Conservation (phyloP, 176 grass and related monocot genomes). For the Paspalum notatum region DNA sequence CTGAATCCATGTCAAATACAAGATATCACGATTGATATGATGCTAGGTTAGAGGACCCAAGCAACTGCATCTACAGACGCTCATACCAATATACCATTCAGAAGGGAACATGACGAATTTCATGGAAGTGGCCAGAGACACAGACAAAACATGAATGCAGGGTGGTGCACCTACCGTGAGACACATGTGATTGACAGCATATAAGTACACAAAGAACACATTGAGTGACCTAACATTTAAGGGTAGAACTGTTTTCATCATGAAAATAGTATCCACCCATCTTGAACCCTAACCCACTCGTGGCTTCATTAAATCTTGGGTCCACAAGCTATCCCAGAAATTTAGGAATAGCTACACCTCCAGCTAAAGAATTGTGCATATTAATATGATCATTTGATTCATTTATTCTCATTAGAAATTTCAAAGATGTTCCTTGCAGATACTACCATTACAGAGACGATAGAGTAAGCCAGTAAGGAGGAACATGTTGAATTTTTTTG, state of each 20-base stretch:
- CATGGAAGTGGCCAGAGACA: background rate
- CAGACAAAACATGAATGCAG: slow-evolving; percentile 17
- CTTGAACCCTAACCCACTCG: background rate
- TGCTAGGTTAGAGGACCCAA: background rate
- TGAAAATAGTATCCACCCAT: slow-evolving; percentile 10
- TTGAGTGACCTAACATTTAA: background rate
- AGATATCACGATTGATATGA: background rate
- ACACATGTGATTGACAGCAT: background rate
- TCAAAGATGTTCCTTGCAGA: slow-evolving; percentile 10
- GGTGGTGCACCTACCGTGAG: slow-evolving; percentile 4
- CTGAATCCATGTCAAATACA: background rate
- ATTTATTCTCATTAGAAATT: background rate
- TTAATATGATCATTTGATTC: slow-evolving; percentile 3
- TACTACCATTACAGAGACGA: background rate
- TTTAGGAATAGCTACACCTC: slow-evolving; percentile 18
- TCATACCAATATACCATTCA: slow-evolving; percentile 2
- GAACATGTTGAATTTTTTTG: background rate
- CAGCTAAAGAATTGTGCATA: slow-evolving; percentile 22
- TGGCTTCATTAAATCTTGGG: background rate
- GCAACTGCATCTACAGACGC: background rate
- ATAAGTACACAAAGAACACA: background rate
- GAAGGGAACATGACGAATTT: slow-evolving; percentile 16
- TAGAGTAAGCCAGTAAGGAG: slow-evolving; percentile 20
- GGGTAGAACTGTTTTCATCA: background rate
- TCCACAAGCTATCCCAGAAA: background rate